These are phyloP conservation scores for Podospora australis DNA, from an alignment of 495 filamentous ascomycete species.

Conservation along the genomic window DNA sequence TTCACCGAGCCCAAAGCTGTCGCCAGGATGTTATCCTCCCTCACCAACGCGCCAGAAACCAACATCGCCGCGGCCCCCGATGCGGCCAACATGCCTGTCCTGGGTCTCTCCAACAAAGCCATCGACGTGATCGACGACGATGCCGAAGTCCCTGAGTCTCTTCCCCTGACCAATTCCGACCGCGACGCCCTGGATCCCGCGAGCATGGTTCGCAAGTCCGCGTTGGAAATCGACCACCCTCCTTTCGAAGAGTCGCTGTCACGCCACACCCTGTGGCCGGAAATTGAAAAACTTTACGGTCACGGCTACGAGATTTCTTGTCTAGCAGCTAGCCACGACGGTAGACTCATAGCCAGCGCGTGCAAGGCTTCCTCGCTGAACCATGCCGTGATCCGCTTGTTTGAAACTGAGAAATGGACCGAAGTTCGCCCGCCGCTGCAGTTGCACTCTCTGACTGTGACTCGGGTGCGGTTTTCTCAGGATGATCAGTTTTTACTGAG, in stretches of 20 bases:
- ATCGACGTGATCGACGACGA: constrained; percentile 53
- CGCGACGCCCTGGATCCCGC: constrained; percentile 37
- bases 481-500: constrained; percentile 73
- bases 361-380: constrained; percentile 88
- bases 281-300: constrained; percentile 93
- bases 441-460: constrained; percentile 80
- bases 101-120: constrained; percentile 95
- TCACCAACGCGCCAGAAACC: constrained; percentile 52
- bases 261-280: constrained; percentile 90
- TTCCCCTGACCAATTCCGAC: constrained; percentile 29
- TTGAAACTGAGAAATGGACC: constrained; percentile 78
- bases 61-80: constrained; percentile 57
- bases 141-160: constrained; percentile 29
- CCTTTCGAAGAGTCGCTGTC: constrained; percentile 85
- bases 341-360: constrained; percentile 75
- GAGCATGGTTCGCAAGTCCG: constrained; percentile 35
- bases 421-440: constrained; percentile 76
- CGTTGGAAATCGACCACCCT: constrained; percentile 54
- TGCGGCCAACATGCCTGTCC: constrained; percentile 85
- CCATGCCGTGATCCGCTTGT: constrained; percentile 89
- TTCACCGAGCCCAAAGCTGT: constrained; percentile 87
- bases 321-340: constrained; percentile 71
- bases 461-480: constrained; percentile 66
- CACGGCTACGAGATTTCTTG: constrained; percentile 98
- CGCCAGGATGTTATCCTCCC: constrained; percentile 60